Evolutionary conservation across 2,329 filamentous ascomycete species (phyloP).

Genomic region (Aureobasidium sp.): DNA sequence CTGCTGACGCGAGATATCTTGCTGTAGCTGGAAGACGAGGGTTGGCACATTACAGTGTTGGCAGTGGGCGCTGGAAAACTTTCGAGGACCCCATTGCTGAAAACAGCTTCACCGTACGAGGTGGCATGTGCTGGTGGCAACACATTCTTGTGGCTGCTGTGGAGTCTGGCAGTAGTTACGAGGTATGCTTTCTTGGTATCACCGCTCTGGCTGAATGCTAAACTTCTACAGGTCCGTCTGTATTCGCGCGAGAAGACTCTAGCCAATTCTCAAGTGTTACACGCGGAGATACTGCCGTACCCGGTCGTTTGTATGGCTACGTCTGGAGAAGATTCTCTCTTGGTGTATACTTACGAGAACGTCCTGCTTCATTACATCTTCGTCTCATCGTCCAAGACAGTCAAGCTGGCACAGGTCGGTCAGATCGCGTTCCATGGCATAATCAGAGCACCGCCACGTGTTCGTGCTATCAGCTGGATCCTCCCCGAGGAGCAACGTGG

Average conservation of each 20-base stretch:
- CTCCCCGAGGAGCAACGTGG: conserved; percentile 81
- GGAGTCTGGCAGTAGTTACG: conserved; percentile 74
- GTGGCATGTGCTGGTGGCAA: conserved; percentile 98
- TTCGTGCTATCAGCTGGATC: conserved; percentile 92
- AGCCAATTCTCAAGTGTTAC: conserved; percentile 64
- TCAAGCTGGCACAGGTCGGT: conserved; percentile 84
- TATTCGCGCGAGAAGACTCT: conserved; percentile 82
- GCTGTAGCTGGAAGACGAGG: conserved; percentile 92
- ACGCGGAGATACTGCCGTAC: conserved; percentile 69
- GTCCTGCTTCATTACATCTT: conserved; percentile 93
- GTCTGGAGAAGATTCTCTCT: conserved; percentile 85
- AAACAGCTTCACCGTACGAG: conserved; percentile 84
- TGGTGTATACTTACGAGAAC: conserved; percentile 97
- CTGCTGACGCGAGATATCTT: conserved; percentile 85
- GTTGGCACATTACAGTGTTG: conserved; percentile 90
- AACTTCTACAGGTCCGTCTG: conserved; percentile 58
- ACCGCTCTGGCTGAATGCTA: neutral
- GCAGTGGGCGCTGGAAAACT: conserved; percentile 91
- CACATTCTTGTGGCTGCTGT: conserved; percentile 90
- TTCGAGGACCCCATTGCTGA: conserved; percentile 77
- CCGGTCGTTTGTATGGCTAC: conserved; percentile 85
- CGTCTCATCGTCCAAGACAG: conserved; percentile 58
- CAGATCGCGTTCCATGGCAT: conserved; percentile 98
- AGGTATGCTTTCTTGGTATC: conserved; percentile 41
- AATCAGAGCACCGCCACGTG: conserved; percentile 83